Base-by-base conservation (phyloP, 805 yeast genomes). In the Candida cerambycidarum region DNA sequence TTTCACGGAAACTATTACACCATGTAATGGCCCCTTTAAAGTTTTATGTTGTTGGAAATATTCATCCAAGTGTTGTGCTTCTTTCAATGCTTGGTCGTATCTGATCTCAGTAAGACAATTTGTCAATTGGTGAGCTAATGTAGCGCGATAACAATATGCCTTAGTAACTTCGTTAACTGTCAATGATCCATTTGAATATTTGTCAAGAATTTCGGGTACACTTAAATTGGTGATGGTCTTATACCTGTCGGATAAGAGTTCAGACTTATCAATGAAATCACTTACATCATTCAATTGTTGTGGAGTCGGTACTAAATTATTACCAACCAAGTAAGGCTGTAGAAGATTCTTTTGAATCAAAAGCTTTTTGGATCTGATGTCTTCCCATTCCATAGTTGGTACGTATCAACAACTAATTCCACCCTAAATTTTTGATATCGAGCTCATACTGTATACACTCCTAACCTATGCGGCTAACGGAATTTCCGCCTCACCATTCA, bases 81-180 rank as follows among this genome's bases (percentile, higher is more conserved):
- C 48, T 28, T 44, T 35, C 12, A 62, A 35, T 0, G 59, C 65
- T 18, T 56, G 59, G 12, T 57, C 59, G 52, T 60, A 54, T 49
- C 57, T 47, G 6, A 69, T 62, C 38, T 70, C 74, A 6, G 63
- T 49, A 23, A 65, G 55, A 48, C 73, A 70, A 42, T 66, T 63
- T 24, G 62, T 55, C 46, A 80, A 58, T 51, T 80, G 84, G 48
- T 79, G 83, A 0, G 82, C 82, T 16, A 78, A 58, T 3, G 79
- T 69, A 4, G 84, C 79, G 31, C 85, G 59, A 51, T 79, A 78
- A 45, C 79, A 72, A 57, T 75, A 80, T 1, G 85, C 84, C 8
- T 11, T 5, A 12, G 39, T 38, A n/a, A 38, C 42, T 14, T 38
- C 25, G 5, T 18, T 12, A 17, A 25, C 21, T 2, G 16, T 16